Conservation (phyloP, 2,329 filamentous ascomycete species). For the Chalaropsis ovoidea region DNA sequence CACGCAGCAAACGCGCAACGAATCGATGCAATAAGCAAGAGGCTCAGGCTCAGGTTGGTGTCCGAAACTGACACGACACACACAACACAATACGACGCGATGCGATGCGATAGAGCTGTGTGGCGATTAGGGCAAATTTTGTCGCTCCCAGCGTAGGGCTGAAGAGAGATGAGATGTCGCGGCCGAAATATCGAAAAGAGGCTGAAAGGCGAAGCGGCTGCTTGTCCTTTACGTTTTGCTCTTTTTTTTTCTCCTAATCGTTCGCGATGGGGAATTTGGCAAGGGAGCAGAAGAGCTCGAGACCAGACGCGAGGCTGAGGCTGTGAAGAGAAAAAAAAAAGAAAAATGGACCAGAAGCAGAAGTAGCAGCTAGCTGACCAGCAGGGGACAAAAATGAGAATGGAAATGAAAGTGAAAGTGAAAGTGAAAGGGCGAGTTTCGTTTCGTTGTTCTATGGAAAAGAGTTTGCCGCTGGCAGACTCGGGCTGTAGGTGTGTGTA, state of each 20-base stretch:
- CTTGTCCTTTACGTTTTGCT: background rate
- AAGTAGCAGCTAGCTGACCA: background rate
- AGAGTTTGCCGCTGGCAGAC: background rate
- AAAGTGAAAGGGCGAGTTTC: background rate
- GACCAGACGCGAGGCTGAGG: conserved; percentile 10
- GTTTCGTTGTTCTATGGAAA: background rate
- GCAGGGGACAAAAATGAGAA: background rate
- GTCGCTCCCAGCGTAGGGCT: background rate
- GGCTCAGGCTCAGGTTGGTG: background rate
- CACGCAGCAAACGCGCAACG: background rate
- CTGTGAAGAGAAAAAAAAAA: background rate
- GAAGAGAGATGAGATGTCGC: background rate
- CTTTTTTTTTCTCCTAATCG: background rate
- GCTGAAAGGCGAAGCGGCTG: background rate
- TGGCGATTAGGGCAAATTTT: background rate
- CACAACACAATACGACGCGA: background rate
- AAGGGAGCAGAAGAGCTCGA: conserved; percentile 1
- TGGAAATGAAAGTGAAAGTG: too few relatives aligned
- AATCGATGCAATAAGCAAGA: background rate
- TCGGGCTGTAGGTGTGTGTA: background rate
- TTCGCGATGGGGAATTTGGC: background rate
- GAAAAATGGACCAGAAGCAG: background rate
- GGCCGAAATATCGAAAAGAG: background rate
- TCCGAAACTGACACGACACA: conserved; percentile 5
- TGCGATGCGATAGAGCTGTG: background rate